These are phyloP conservation scores for Diphasiastrum complanatum DNA, from an alignment of 83 land plant genomes.

Conservation along the genomic window DNA sequence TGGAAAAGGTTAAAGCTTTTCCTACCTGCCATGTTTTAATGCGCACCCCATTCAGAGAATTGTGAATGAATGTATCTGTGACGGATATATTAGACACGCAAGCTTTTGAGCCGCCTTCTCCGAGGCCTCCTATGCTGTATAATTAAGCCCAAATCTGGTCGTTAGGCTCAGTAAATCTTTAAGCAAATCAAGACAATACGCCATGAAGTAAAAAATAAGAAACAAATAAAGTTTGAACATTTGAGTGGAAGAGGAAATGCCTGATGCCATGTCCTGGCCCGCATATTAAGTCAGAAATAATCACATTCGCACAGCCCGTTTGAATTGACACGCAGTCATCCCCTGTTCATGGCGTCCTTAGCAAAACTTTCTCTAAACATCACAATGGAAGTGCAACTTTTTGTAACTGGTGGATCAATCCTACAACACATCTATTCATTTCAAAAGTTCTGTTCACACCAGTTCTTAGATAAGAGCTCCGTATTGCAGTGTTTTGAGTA, in stretches of 20 bases:
- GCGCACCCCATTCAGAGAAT: slow-evolving; percentile 62
- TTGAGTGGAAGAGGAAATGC: slow-evolving; percentile 16
- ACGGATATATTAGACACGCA: slow-evolving; percentile 78
- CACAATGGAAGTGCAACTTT: neutral
- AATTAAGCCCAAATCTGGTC: neutral
- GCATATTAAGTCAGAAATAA: slow-evolving; percentile 58
- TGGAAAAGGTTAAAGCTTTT: no score
- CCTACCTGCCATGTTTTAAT: slow-evolving; percentile 95
- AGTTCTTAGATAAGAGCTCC: slow-evolving; percentile 36
- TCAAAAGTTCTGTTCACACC: slow-evolving; percentile 33
- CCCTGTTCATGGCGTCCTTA: slow-evolving; percentile 35
- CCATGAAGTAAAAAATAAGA: neutral
- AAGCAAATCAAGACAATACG: neutral
- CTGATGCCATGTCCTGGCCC: slow-evolving; percentile 86
- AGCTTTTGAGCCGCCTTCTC: slow-evolving; percentile 55
- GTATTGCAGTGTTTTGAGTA: slow-evolving; percentile 55
- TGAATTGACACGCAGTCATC: slow-evolving; percentile 81
- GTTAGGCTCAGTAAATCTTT: neutral
- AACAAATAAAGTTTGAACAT: neutral
- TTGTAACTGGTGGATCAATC: neutral
- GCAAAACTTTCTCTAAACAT: neutral
- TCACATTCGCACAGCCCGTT: slow-evolving; percentile 48
- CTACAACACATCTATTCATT: neutral
- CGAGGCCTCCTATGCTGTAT: slow-evolving; percentile 77
- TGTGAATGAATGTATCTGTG: slow-evolving; percentile 41